Evolutionary conservation across 2,329 filamentous ascomycete genomes (phyloP), one percentile per base, ranked within the genome.

Genomic region (Penicillium sp.): DNA sequence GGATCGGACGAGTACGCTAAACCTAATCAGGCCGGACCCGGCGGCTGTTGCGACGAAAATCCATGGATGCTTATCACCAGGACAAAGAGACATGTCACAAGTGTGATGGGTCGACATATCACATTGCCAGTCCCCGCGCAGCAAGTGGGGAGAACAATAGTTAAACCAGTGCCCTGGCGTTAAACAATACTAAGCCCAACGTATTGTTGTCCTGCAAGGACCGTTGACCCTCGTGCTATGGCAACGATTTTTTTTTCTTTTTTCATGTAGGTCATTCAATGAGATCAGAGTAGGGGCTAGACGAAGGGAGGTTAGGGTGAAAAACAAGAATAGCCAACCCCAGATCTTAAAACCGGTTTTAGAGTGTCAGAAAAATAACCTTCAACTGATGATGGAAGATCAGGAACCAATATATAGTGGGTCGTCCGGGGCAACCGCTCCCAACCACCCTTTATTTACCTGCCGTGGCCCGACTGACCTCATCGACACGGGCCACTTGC

Each of bases 401-500:
- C 44, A 50, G 22, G 22, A 57, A 22, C 43, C 55, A 31, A 33
- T 24, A 43, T 51, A 11, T 33, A 27, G 52, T 52, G 59, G 55
- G 59, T 62, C 50, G 54, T 53, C 58, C 62, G 52, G 60, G 62
- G 63, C 63, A 65, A 65, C 63, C 51, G 37, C 19, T 50, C 48
- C 58, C 63, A 65, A 64, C 63, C 53, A 41, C 22, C 52, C 48
- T 59, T 59, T 62, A 60, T 52, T 52, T 22, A 41, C 44, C 21
- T 27, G 19, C 13, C 24, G 16, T 35, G 45, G 48, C 56, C 51
- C 43, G 41, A 53, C 57, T 65, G 61, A 65, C 57, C 57, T 65
- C 61, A 65, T 63, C 54, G 10, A 55, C 60, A 63, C 62, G 58
- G 62, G 53, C 62, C 62, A 64, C 49, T 31, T 41, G 29, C 14